Conservation (phyloP, 1,284 basidiomycete genomes). For the Rhodotorula sp. region DNA sequence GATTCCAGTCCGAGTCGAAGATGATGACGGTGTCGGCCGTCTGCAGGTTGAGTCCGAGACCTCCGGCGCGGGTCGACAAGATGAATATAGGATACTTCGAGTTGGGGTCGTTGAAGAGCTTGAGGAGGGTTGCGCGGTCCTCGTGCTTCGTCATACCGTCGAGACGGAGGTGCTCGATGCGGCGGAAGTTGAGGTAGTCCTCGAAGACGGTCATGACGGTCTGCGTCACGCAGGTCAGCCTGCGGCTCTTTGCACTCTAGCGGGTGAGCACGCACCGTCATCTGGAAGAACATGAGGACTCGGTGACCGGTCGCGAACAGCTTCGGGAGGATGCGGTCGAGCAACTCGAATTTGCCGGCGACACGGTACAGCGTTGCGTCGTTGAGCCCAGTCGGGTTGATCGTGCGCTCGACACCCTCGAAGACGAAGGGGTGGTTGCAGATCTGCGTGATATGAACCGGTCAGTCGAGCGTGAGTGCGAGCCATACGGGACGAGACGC, state of each 20-base stretch:
- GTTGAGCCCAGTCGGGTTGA: constrained; percentile 79
- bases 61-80: constrained; percentile 92
- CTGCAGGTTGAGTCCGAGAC: constrained; percentile 95
- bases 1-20: constrained; percentile 72
- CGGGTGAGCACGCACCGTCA: constrained; percentile 62
- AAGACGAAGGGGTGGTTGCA: constrained; percentile 98
- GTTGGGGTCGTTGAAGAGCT: constrained; percentile 84
- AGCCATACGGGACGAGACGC: not conserved
- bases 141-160: constrained; percentile 99
- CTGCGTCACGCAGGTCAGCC: constrained; percentile 27
- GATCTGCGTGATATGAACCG: constrained; percentile 54
- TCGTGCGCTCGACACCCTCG: constrained; percentile 87
- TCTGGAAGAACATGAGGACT: constrained; percentile 99
- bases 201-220: constrained; percentile 99
- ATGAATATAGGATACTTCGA: constrained; percentile 94
- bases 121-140: constrained; percentile 86
- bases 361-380: constrained; percentile 77
- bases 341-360: constrained; percentile 93
- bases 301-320: constrained; percentile 89
- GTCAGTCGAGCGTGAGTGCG: not conserved
- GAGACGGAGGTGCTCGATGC: constrained; percentile 86
- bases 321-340: constrained; percentile 90
- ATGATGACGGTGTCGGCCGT: constrained; percentile 99
- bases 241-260: not conserved
- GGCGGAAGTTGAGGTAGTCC: constrained; percentile 89